These are phyloP conservation scores for Zelopaecilomyces penicillatus DNA, from an alignment of 2,329 filamentous ascomycete species.

Conservation along the genomic window DNA sequence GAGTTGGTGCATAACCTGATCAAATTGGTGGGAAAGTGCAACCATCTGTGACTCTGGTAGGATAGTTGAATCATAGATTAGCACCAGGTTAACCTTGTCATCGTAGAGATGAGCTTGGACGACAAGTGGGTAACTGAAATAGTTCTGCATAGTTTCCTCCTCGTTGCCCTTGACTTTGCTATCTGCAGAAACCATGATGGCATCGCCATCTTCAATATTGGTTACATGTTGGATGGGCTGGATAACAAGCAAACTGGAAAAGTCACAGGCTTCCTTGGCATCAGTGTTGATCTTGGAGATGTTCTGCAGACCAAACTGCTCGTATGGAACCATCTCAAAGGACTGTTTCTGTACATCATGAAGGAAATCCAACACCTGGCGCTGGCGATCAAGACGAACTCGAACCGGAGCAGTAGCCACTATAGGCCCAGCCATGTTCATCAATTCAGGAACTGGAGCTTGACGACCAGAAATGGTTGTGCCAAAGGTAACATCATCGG, in stretches of 20 bases:
- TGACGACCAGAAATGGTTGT: conserved; percentile 12
- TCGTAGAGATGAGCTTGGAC: neutral
- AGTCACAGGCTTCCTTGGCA: conserved; percentile 4
- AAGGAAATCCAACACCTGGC: neutral
- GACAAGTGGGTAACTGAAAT: neutral
- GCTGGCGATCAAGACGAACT: neutral
- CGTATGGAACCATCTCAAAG: conserved; percentile 11
- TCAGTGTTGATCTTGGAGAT: conserved; percentile 10
- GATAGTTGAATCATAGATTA: neutral
- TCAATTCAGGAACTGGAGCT: conserved; percentile 12
- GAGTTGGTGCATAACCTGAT: neutral
- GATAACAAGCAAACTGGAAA: conserved; percentile 2
- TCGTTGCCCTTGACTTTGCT: no score
- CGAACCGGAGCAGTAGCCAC: conserved; percentile 13
- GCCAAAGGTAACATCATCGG: conserved; percentile 18
- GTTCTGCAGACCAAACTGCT: conserved; percentile 13
- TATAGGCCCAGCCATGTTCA: conserved; percentile 14
- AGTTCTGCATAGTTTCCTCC: neutral
- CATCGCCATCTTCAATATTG: neutral
- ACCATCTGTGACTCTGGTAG: neutral
- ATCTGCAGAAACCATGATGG: neutral
- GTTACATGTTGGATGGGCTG: neutral
- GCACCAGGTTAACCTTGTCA: neutral
- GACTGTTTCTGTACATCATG: neutral
- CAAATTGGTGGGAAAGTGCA: neutral